phyloP scores from a whole-genome alignment of 495 filamentous ascomycete genomes.

The Amniculicola lignicola region DNA sequence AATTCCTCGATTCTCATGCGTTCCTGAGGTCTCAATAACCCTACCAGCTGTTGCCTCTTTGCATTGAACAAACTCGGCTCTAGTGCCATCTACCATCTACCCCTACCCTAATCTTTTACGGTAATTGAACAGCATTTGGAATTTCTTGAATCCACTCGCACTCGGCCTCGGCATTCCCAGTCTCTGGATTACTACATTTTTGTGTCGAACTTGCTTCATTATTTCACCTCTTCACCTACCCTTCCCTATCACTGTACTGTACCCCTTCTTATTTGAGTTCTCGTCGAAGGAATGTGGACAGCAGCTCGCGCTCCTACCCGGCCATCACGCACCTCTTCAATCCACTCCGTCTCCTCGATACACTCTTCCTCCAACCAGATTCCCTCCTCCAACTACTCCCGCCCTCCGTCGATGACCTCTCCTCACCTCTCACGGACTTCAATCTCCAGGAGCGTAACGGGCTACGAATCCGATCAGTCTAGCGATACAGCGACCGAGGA shows the following conservation, averaged over 20 bases:
- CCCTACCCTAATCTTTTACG: slow-evolving; percentile 4
- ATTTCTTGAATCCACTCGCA: too few relatives aligned
- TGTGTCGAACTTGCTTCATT: too few relatives aligned
- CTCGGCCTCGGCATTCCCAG: too few relatives aligned
- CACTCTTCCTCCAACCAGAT: slow-evolving; percentile 12
- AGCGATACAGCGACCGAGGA: slow-evolving; percentile 23
- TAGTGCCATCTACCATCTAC: not conserved
- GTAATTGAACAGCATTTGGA: slow-evolving; percentile 4
- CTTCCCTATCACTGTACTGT: not conserved
- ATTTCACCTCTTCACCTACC: not conserved
- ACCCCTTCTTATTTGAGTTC: slow-evolving; percentile 1
- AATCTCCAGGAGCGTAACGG: too few relatives aligned
- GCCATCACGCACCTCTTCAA: slow-evolving; percentile 12
- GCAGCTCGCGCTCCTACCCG: slow-evolving; percentile 15
- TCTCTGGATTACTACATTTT: too few relatives aligned
- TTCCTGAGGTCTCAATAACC: slow-evolving; percentile 11
- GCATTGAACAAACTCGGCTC: slow-evolving; percentile 16
- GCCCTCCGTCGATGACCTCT: slow-evolving; percentile 18
- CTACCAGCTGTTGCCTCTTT: not conserved
- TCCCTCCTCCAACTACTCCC: too few relatives aligned
- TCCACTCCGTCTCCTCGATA: slow-evolving; percentile 22
- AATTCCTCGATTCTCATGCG: too few relatives aligned
- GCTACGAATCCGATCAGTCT: slow-evolving; percentile 28
- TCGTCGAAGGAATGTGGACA: slow-evolving; percentile 30
- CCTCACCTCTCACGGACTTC: slow-evolving; percentile 12